A percentile compares a stretch with the other conserved stretches of the same genome.
phyloP scores from a whole-genome alignment of 192 early-diverging fungal species.

The Allomyces macrogynus region DNA sequence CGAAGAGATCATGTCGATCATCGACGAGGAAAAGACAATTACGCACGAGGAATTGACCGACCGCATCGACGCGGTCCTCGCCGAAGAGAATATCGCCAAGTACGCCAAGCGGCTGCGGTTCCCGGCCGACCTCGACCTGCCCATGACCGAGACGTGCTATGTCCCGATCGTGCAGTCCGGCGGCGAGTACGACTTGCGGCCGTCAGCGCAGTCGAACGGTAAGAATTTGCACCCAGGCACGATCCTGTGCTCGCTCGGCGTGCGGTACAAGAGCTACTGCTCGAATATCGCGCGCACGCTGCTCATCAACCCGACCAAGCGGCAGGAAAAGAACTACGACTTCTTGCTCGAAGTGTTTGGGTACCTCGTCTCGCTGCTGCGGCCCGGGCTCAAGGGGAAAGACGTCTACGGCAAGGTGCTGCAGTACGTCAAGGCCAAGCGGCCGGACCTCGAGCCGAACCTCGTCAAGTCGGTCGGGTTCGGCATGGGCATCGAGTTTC shows the following conservation, averaged over 20 bases:
- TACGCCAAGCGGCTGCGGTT: slow-evolving; percentile 42
- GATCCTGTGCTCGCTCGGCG: slow-evolving; percentile 78
- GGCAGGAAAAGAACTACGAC: slow-evolving; percentile 79
- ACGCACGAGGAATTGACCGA: slow-evolving; percentile 66
- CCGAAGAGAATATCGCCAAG: slow-evolving; percentile 29
- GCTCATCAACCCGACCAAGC: slow-evolving; percentile 74
- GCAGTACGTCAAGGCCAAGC: slow-evolving; percentile 45
- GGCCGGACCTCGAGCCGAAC: slow-evolving; percentile 65
- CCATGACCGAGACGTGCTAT: slow-evolving; percentile 73
- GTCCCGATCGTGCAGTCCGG: slow-evolving; percentile 91
- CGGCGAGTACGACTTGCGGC: slow-evolving; percentile 70
- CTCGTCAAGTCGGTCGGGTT: slow-evolving; percentile 79
- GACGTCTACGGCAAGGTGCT: slow-evolving; percentile 56
- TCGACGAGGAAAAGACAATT: slow-evolving; percentile 73
- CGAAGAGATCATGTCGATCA: slow-evolving; percentile 57
- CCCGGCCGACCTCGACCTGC: slow-evolving; percentile 46
- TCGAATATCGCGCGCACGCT: slow-evolving; percentile 86
- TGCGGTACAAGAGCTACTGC: slow-evolving; percentile 87
- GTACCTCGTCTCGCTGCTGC: slow-evolving; percentile 44
- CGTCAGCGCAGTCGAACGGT: slow-evolving; percentile 51
- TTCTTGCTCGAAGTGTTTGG: slow-evolving; percentile 75
- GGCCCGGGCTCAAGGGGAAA: slow-evolving; percentile 48
- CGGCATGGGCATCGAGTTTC: slow-evolving; percentile 85
- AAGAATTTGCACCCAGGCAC: slow-evolving; percentile 68
- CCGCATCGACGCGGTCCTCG: slow-evolving; percentile 42